Conservation (phyloP, 495 filamentous ascomycete species). For the Neurospora sp. region DNA sequence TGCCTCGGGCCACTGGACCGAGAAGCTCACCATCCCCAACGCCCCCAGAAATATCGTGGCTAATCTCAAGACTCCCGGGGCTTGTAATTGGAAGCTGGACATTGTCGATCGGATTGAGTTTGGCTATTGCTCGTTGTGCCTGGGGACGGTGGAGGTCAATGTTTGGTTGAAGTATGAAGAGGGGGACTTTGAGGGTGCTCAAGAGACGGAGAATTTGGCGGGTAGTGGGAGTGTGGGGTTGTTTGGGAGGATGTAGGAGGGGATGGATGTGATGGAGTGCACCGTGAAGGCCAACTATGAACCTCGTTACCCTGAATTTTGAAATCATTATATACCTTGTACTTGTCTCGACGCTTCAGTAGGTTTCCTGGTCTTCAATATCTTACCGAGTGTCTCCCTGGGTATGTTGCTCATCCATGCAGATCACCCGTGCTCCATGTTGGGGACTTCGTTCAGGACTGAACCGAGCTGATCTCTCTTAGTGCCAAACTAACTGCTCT, state of each 20-base stretch:
- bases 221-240: background rate
- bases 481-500: background rate
- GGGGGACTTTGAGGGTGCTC: background rate
- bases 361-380: background rate
- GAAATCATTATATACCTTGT: background rate
- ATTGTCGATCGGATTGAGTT: background rate
- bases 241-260: background rate
- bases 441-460: too few species aligned
- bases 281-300: background rate
- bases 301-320: background rate
- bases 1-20: background rate
- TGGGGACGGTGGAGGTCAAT: background rate
- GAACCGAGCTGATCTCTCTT: too few species aligned
- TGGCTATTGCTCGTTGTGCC: background rate
- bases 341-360: background rate
- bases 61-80: background rate
- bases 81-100: background rate
- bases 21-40: background rate
- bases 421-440: too few species aligned
- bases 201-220: background rate
- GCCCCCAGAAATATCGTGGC: background rate
- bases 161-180: background rate
- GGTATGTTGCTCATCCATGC: too few species aligned
- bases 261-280: background rate
- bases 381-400: background rate